Base-by-base conservation (phyloP, 805 yeast genomes). In the Myxozyma monticola region DNA sequence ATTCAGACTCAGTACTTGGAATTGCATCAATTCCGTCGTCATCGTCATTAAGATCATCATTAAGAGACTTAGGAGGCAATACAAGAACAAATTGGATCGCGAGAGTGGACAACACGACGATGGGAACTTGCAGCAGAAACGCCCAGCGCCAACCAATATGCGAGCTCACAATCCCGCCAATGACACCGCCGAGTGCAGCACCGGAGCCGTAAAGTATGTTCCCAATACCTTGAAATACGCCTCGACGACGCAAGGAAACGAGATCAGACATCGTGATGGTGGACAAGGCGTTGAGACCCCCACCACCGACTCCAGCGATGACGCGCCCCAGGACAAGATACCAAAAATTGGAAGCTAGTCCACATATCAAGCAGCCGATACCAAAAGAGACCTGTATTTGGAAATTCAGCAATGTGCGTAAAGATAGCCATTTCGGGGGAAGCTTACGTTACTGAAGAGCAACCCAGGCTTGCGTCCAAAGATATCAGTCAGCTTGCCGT, bases 281-380 rank as follows among this genome's bases (percentile, higher is more conserved):
- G 4, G 85, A 77, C 53, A 84, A 67, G 0, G 86, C 74, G 34
- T 79, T 80, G 51, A 84, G 76, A 0, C 91, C 90, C 12, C 88
- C 86, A 25, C 88, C 89, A 8, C 90, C 91, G 55, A 83, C 76
- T 21, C 91, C 91, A 24, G 90, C 80, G 43, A 84, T 41, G 14
- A 87, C 83, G 60, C 95, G 74, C 0, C 60, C 62, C 8, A 48
- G 34, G 9, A 61, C 61, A 10, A 61, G 57, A 29, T 47, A 29
- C 57, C 56, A 56, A 9, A 56, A 36, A 12, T 39, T 34, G 4
- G 46, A 36, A n/a, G 61, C 55, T 15, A 50, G 15, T 1, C 85
- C 90, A 49, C 80, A 76, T 20, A 75, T 51, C 12, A 72, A 57
- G 62, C 81, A 77, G 24, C 83, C 83, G 14, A 76, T 17, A 1